Base-by-base conservation (phyloP, 345 rosid species). In the Salix purpurea region DNA sequence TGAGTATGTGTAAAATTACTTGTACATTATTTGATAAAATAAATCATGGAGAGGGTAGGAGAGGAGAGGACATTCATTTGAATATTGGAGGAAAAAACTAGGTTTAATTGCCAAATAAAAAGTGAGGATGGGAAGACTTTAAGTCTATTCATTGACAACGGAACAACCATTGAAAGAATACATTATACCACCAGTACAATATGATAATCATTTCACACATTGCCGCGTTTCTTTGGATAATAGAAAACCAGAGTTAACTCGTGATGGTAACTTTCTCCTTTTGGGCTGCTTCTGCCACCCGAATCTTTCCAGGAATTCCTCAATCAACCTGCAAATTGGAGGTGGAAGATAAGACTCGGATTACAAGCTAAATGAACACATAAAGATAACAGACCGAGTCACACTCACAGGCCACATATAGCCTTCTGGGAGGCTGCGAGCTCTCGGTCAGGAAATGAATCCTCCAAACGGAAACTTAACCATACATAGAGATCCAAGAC, bases 401-500 rank as follows among this genome's bases (percentile, higher is more conserved):
- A 58, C 73, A 86, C 97, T 89, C 82, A 95, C 99, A 84, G 23
- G 86, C 90, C 81, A 84, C 97, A 94, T 70, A 92, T 82, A 44
- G 87, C 84, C 78, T 90, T 92, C 86, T 94, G 97, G 13, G 94
- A 89, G 78, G 92, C 83, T 50, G 97, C 97, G 54, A 91, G 79
- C 81, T 90, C 93, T 6, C 80, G 84, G 83, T 91, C 98, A 4
- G 94, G 97, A 84, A 91, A 94, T 6, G 97, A 88, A 67, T 90
- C 97, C 74, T 92, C 96, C 66, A 92, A 81, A 34, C 91, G 91
- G 81, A 85, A 90, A 89, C 97, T 84, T 89, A 95, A 86, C 99
- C 97, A 95, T 64, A 92, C 92, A 50, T 95, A 95, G 66, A 95
- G 88, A 84, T 92, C 97, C 80, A 95, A 82, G 70, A 91, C 99